Base-by-base conservation (phyloP, 192 early-diverging fungal species). In the Rhizophagus prolifer region DNA sequence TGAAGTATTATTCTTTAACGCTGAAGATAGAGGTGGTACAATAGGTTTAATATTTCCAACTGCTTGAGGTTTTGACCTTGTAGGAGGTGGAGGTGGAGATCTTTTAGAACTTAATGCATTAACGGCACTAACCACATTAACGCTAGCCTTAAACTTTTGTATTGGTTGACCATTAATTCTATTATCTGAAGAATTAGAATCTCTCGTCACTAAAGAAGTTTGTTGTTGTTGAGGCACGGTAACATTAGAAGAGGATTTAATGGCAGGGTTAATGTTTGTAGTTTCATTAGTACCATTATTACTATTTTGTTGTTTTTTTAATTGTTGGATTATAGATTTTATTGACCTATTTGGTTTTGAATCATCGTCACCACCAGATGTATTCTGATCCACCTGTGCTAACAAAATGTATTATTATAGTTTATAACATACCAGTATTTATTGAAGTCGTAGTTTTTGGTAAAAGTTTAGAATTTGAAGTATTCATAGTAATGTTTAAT, bases 341-440 rank as follows among this genome's bases (percentile, higher is more conserved):
- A 65, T 14, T 46, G 63, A 66, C 3, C 28, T 54, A 46, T 66
- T 25, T 8, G 74, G 46, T 16, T 23, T 31, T 26, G 13, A 30
- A 26, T 26, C 47, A 50, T 23, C 19, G n/a, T 36, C 14, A 36
- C 12, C 21, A 3, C 13, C n/a, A 44, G 25, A 14, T 14, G 41
- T 46, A n/a, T 58, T 44, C 19, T 21, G 41, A 6, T 76, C 71
- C 21, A 73, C 23, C 71, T 73, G 71, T 61, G 30, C 71, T 73
- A 73, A 34, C 58, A 73, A 34, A 36, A 38, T 9, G 10, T 34
- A 21, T 7, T 21, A 16, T 54, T 19, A 4, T 19, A 54, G 16
- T 54, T 21, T 54, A 54, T 54, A 54, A 54, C 50, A 54, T 54
- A 54, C 50, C 50, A 54, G 19, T 54, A 54, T 54, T 19, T n/a